These are phyloP conservation scores for Polyplosphaeria fusca DNA, from an alignment of 495 filamentous ascomycete species.

Conservation along the genomic window DNA sequence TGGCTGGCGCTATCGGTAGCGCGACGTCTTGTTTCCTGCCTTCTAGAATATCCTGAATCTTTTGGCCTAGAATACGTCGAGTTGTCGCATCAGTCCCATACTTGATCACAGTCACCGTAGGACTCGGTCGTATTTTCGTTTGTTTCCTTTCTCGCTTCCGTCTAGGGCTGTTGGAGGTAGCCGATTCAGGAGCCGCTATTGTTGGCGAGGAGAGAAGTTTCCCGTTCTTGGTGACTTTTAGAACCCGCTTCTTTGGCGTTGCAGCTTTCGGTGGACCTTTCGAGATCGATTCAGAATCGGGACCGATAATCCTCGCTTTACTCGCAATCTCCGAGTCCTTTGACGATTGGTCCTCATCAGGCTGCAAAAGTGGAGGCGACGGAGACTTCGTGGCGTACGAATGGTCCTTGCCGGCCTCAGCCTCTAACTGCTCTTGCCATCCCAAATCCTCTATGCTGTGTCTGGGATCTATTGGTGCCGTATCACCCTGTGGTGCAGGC, in stretches of 20 bases:
- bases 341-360: too few relatives aligned
- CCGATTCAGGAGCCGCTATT: conserved; percentile 31
- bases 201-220: conserved; percentile 53
- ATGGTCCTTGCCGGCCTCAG: conserved; percentile 25
- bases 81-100: conserved; percentile 41
- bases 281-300: too few relatives aligned
- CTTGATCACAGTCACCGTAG: conserved; percentile 41
- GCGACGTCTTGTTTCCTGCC: conserved; percentile 7
- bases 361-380: too few relatives aligned
- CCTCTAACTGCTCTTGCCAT: conserved; percentile 31
- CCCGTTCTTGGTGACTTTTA: conserved; percentile 57
- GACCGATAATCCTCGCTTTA: too few relatives aligned
- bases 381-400: too few relatives aligned
- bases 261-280: too few relatives aligned
- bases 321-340: too few relatives aligned
- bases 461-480: neutral
- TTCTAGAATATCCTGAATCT: conserved; percentile 53
- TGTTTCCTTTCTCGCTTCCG: conserved; percentile 30
- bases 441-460: neutral
- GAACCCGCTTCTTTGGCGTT: conserved; percentile 42
- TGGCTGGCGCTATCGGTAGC: conserved; percentile 4
- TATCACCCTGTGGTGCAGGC: neutral
- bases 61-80: conserved; percentile 41
- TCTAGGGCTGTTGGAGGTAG: conserved; percentile 16
- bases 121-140: conserved; percentile 25